Percentiles rank a stretch among this genome's conserved stretches.
These are phyloP conservation scores for Larix sibirica DNA, from an alignment of 83 land plant genomes.

Conservation along the genomic window DNA sequence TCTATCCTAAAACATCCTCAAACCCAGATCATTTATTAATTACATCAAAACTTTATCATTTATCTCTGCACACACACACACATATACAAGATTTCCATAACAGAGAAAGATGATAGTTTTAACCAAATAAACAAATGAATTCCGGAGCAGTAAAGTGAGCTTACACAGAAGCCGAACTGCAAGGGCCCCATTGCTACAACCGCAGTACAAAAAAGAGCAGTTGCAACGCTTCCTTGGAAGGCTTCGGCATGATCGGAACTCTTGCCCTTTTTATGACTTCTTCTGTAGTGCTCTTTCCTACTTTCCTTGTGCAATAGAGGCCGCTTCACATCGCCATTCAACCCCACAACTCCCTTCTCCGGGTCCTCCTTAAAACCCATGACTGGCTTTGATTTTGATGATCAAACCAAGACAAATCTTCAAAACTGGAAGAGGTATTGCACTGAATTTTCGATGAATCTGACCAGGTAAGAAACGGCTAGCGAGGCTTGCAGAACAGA, in stretches of 20 bases:
- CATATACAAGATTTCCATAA: too few species aligned
- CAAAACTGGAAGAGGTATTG: too few species aligned
- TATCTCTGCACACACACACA: too few species aligned
- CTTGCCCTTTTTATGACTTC: conserved; percentile 5
- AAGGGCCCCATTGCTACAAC: conserved; percentile 71
- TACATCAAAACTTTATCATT: too few species aligned
- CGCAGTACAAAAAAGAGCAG: conserved; percentile 38
- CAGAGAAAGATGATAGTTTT: too few species aligned
- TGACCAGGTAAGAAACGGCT: too few species aligned
- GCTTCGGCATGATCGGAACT: background rate
- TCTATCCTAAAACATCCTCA: too few species aligned
- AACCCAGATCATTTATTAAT: too few species aligned
- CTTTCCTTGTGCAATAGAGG: background rate
- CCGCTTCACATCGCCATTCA: background rate
- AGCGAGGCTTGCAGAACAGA: too few species aligned
- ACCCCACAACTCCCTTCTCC: background rate
- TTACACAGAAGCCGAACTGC: conserved; percentile 70
- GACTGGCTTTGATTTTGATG: too few species aligned
- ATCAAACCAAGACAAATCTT: too few species aligned
- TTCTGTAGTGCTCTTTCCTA: background rate
- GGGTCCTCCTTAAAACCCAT: background rate
- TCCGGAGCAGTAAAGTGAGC: background rate
- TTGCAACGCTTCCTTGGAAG: conserved; percentile 1
- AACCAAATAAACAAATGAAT: background rate
- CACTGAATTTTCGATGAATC: too few species aligned